Conservation (phyloP, 257 asterid genomes). For the Solanum gandarillasii region DNA sequence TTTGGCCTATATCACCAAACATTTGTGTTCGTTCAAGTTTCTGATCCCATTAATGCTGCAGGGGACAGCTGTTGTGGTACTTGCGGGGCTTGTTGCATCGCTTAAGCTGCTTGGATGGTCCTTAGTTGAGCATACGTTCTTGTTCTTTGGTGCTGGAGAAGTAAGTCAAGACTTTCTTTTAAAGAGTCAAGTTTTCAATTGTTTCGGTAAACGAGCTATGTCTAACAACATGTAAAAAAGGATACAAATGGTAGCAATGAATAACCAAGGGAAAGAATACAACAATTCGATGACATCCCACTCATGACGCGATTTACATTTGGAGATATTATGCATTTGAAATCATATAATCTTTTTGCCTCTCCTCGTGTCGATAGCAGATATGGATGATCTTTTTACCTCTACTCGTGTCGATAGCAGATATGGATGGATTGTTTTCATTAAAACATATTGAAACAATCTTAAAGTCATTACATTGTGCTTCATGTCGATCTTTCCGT, state of each 20-base stretch:
- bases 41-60: constrained; percentile 22
- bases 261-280: neutral
- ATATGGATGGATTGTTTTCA: neutral
- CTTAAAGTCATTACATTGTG: neutral
- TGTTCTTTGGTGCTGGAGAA: constrained; percentile 98
- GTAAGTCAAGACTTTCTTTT: constrained; percentile 21
- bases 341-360: neutral
- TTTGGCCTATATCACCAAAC: neutral
- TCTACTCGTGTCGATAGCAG: neutral
- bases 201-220: neutral
- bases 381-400: neutral
- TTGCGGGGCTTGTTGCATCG: constrained; percentile 84
- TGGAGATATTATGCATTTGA: neutral
- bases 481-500: neutral
- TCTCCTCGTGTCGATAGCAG: neutral
- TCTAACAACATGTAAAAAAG: neutral
- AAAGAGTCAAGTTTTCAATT: neutral
- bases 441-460: neutral
- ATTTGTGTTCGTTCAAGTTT: neutral
- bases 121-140: constrained; percentile 77
- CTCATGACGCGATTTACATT: neutral
- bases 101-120: constrained; percentile 77
- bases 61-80: constrained; percentile 95
- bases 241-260: neutral
- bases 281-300: neutral